phyloP scores from a whole-genome alignment of 1,284 basidiomycete species.

The Microbotryum silenes-acaulis region DNA sequence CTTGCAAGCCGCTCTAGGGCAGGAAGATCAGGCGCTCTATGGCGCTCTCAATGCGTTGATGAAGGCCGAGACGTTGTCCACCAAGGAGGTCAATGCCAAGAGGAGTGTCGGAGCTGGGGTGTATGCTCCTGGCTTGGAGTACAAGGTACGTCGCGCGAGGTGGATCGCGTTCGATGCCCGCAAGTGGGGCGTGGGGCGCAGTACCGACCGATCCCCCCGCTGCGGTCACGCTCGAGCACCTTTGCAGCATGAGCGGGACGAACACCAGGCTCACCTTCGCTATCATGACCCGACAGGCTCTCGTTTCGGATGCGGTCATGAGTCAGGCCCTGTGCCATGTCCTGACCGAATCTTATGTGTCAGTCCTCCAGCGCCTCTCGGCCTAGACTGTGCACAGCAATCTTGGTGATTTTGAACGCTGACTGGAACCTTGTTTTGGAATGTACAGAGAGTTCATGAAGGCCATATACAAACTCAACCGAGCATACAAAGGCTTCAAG shows the following conservation, averaged over 20 bases:
- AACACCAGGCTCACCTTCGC: neutral
- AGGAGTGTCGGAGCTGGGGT: slow-evolving; percentile 8
- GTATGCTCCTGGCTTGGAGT: slow-evolving; percentile 27
- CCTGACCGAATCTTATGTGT: slow-evolving; percentile 28
- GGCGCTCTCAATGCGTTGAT: slow-evolving; percentile 21
- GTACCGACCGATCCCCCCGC: neutral
- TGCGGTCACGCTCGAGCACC: neutral
- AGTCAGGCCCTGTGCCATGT: slow-evolving; percentile 31
- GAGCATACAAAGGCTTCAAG: slow-evolving; percentile 28
- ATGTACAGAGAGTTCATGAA: slow-evolving; percentile 17
- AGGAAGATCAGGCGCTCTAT: slow-evolving; percentile 28
- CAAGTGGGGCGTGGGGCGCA: too few species aligned
- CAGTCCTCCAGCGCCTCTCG: neutral
- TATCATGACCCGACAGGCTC: slow-evolving; percentile 7
- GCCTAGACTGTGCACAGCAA: neutral
- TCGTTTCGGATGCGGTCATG: slow-evolving; percentile 29
- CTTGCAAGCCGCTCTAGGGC: slow-evolving; percentile 26
- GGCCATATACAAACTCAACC: slow-evolving; percentile 33
- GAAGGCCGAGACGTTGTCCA: slow-evolving; percentile 24
- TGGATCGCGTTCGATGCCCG: too few species aligned
- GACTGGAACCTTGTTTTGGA: neutral
- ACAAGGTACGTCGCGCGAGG: slow-evolving; percentile 18
- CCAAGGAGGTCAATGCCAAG: slow-evolving; percentile 8
- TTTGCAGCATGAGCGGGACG: neutral
- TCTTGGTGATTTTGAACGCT: neutral